Base-by-base conservation (phyloP, 371 early-diverging fungal genomes). In the Cokeromyces recurvatus region DNA sequence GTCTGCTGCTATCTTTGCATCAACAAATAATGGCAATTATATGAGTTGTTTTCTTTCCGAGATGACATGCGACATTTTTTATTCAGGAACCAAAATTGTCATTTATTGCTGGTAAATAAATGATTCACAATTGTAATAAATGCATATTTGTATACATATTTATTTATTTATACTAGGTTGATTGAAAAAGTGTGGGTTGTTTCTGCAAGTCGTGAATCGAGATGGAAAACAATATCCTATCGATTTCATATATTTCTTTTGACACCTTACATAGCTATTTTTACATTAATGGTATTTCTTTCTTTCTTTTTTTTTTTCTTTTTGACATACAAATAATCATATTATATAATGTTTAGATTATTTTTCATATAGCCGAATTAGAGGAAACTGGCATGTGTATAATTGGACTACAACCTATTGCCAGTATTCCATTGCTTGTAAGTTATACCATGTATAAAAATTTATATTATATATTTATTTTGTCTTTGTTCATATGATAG, bases 381-480 rank as follows among this genome's bases (percentile, higher is more conserved):
- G 51, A 63, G 35, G 64, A 59, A 4, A 46, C 38, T 31, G 76
- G 73, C 2, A 39, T 46, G 8, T 81, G 81, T 43, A 53, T 59
- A 27, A 77, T 78, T 20, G 78, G 81, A 4, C 45, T 78, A 4
- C 46, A 66, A 41, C 62, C 72, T 12, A 19, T 57, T 20, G 78
- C 77, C 8, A 65, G 68, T 32, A 48, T 74, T 24, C 68, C 68
- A 0, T 52, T 81, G 16, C 44, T 75, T 48, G 76, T 75, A 66
- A 29, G 5, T 29, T n/a, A n/a, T n/a, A n/a, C n/a, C n/a, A n/a
- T n/a, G n/a, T n/a, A n/a, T n/a, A n/a, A n/a, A n/a, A n/a, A n/a
- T n/a, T n/a, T n/a, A n/a, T n/a, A n/a, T n/a, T n/a, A n/a, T n/a
- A n/a, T 29, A 29, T 8, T 29, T 29, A 29, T 29, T 29, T 29